These are phyloP conservation scores for Lasiodiplodia sp. DNA, from an alignment of 2,329 filamentous ascomycete species.

Conservation along the genomic window DNA sequence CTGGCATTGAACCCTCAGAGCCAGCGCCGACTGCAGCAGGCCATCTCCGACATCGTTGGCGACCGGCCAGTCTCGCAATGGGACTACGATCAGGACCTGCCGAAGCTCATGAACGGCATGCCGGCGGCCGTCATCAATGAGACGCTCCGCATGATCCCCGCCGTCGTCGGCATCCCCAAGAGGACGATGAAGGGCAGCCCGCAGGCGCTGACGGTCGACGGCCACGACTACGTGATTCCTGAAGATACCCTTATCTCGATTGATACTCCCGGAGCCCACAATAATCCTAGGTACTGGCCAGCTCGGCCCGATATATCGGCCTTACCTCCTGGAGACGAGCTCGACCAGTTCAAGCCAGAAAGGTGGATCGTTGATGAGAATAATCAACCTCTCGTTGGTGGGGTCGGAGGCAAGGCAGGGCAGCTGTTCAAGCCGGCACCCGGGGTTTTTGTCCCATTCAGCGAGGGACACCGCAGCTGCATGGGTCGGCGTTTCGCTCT, in stretches of 20 bases:
- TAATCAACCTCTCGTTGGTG: slow-evolving; percentile 41
- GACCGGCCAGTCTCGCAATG: slow-evolving; percentile 66
- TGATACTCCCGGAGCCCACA: slow-evolving; percentile 57
- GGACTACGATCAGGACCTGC: slow-evolving; percentile 74
- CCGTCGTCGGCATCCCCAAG: slow-evolving; percentile 77
- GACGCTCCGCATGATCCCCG: slow-evolving; percentile 74
- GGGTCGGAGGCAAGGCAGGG: slow-evolving; percentile 60
- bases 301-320: slow-evolving; percentile 42
- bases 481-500: slow-evolving; percentile 65
- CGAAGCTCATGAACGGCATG: slow-evolving; percentile 71
- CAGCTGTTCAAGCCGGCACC: slow-evolving; percentile 61
- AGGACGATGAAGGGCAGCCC: slow-evolving; percentile 52
- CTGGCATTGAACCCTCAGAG: slow-evolving; percentile 70
- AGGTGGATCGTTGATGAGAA: slow-evolving; percentile 67
- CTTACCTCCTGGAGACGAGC: slow-evolving; percentile 54
- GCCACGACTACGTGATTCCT: slow-evolving; percentile 66
- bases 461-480: slow-evolving; percentile 62
- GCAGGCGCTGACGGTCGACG: slow-evolving; percentile 67
- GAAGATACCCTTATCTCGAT: slow-evolving; percentile 64
- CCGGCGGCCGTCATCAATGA: slow-evolving; percentile 80
- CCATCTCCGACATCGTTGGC: slow-evolving; percentile 71
- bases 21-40: slow-evolving; percentile 72
- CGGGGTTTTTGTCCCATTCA: slow-evolving; percentile 64
- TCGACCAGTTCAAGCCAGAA: slow-evolving; percentile 74
- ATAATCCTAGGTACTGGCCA: slow-evolving; percentile 78